Base-by-base conservation (phyloP, 192 early-diverging fungal species). In the Podila epigama region DNA sequence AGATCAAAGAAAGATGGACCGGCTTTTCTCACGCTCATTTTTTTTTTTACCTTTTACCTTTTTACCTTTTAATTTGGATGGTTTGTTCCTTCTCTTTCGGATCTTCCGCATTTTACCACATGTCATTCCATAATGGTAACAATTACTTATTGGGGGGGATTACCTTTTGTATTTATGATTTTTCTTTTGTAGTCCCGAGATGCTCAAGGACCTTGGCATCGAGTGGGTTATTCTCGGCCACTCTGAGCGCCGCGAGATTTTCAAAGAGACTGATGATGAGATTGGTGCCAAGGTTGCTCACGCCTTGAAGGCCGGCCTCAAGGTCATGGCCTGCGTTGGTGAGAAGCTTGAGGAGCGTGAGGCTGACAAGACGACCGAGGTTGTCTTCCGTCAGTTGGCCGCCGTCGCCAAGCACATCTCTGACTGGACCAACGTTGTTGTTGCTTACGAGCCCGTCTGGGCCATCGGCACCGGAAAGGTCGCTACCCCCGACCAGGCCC, bases 371-470 rank as follows among this genome's bases (percentile, higher is more conserved):
- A 99, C 98, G 61, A 89, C 87, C 80, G 87, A 91, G 11, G 94
- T 98, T 31, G 89, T 95, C 41, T 89, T 92, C 85, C 85, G 92
- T 58, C 98, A 99, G 86, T 86, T 98, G 53, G 85, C 88, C 78
- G 95, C 94, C 42, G 92, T 97, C 59, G 87, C 90, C 68, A 84
- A 87, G 57, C 83, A 86, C 42, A 70, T 97, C 69, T 78, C 80
- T 48, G 94, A 98, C 86, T 99, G 97, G 98, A 82, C 82, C 53
- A 88, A 95, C 78, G 88, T 99, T 66, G 97, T 98, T 15, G 87
- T 99, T 85, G 98, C 98, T 68, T 99, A 99, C 83, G 98, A 99
- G 87, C 98, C 98, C 58, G 98, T 99, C 59, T 99, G 98, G 98
- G 98, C 98, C 35, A 98, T 99, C 71, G 97, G 98, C 55, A 99